Base-by-base conservation (phyloP, 495 filamentous ascomycete species). In the Penicillium simplicissimum region DNA sequence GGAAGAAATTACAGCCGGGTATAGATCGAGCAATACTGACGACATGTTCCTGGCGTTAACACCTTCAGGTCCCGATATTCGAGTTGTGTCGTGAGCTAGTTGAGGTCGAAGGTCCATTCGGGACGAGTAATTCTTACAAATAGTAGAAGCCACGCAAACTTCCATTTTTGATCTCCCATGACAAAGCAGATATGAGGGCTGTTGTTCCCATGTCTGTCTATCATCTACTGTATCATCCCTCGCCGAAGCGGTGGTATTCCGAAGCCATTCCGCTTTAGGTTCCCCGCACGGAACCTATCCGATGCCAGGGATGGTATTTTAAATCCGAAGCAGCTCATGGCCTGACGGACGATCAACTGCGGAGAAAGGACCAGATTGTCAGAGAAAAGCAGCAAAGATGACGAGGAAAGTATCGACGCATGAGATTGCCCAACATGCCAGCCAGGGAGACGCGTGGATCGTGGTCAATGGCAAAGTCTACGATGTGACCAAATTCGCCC, bases 321-420 rank as follows among this genome's bases (percentile, higher is more conserved):
- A n/a, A 45, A 45, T 19, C 42, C 6, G 19, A 13, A 31, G 23
- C 42, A 15, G 23, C 3, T 28, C 10, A 31, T 49, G 28, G 45
- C 45, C 23, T n/a, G 14, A 31, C 11, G 13, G 8, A 45, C 21
- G 28, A 49, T 8, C 25, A 47, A 19, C 23, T 2, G 28, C 0
- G 28, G 28, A 5, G 9, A 19, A 42, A 42, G 9, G 1, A 8
- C 19, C 19, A 14, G 13, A 23, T 0, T 4, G 11, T 28, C 5
- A 31, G 23, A 13, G 9, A 15, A 28, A 49, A 49, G 13, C 11
- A 15, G 15, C n/a, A 14, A 31, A 6, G 28, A 61, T 54, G 52
- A 59, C 71, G 7, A 59, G 71, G 13, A 69, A 73, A 59, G 64
- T 74, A 9, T 60, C 58, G 17, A 60, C 52, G 17, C 38, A 55